These are phyloP conservation scores for Nakazawaea populi DNA, from an alignment of 805 yeast species.

Conservation along the genomic window DNA sequence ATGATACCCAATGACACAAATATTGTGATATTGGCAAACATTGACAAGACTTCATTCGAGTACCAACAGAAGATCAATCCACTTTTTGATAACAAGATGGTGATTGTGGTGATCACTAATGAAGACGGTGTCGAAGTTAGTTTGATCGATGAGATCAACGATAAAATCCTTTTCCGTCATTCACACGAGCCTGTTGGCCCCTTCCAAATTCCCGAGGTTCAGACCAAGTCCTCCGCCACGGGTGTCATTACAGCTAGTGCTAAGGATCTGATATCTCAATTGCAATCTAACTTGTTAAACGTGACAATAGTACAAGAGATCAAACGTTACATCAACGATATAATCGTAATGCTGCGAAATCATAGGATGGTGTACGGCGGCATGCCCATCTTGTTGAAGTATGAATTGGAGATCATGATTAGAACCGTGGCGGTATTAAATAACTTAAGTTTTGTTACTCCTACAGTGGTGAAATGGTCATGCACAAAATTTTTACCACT, in stretches of 20 bases:
- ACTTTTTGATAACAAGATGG: slow-evolving; percentile 12
- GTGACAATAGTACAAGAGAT: slow-evolving; percentile 45
- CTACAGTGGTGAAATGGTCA: slow-evolving; percentile 45
- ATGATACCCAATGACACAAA: slow-evolving; percentile 4
- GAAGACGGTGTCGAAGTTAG: slow-evolving; percentile 14
- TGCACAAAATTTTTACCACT: slow-evolving; percentile 44
- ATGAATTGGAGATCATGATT: slow-evolving; percentile 35
- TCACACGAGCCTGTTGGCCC: slow-evolving; percentile 13
- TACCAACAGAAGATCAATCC: background rate
- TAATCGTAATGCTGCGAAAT: slow-evolving; percentile 43
- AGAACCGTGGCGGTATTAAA: slow-evolving; percentile 37
- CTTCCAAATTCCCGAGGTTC: background rate
- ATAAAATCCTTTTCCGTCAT: slow-evolving; percentile 27
- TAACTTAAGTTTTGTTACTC: slow-evolving; percentile 39
- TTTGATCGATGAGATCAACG: slow-evolving; percentile 16
- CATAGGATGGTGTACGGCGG: slow-evolving; percentile 53
- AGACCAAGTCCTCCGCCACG: background rate
- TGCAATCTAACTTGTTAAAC: slow-evolving; percentile 11
- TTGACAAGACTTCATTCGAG: slow-evolving; percentile 6
- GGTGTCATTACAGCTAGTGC: no score
- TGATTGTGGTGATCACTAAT: slow-evolving; percentile 18
- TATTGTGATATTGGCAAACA: slow-evolving; percentile 12
- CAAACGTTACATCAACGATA: slow-evolving; percentile 48
- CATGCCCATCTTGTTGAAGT: slow-evolving; percentile 37
- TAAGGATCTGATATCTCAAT: background rate